Evolutionary conservation across 1,139 yeast genomes (phyloP).

Genomic region (Nadsonia commutata): DNA sequence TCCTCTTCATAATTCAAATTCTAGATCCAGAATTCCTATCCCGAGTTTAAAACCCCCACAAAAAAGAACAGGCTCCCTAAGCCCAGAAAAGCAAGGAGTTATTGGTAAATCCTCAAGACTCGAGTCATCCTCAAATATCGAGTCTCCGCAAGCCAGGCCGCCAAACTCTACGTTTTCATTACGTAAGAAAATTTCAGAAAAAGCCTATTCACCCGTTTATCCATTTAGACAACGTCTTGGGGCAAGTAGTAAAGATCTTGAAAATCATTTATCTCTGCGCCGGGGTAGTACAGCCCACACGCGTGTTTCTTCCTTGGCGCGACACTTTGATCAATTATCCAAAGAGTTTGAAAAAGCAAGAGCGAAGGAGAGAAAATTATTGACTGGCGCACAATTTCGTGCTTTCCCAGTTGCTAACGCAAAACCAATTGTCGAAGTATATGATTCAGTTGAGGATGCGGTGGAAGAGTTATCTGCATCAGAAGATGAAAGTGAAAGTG

Average conservation of each 20-base stretch:
- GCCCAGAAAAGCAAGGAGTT: not conserved
- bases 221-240: conserved; percentile 14
- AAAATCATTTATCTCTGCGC: conserved; percentile 16
- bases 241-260: conserved; percentile 17
- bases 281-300: conserved; percentile 9
- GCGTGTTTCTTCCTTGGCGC: conserved; percentile 26
- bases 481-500: conserved; percentile 17
- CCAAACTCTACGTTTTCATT: conserved; percentile 2
- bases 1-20: conserved; percentile 4
- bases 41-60: not conserved
- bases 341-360: conserved; percentile 79
- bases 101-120: not conserved
- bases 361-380: conserved; percentile 56
- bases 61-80: not conserved
- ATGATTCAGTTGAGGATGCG: conserved; percentile 79
- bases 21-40: conserved; percentile 1
- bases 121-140: not conserved
- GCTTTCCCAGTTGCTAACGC: conserved; percentile 68
- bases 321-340: conserved; percentile 67
- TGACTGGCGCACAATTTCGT: conserved; percentile 47
- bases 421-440: conserved; percentile 82
- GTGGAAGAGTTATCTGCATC: conserved; percentile 34
- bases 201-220: conserved; percentile 11
- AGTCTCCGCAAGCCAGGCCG: not conserved
- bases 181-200: conserved; percentile 12